A percentile compares a stretch with the other conserved stretches of the same genome.
Conservation (phyloP, 2,329 filamentous ascomycete genomes). For the Apiospora malaysiana region DNA sequence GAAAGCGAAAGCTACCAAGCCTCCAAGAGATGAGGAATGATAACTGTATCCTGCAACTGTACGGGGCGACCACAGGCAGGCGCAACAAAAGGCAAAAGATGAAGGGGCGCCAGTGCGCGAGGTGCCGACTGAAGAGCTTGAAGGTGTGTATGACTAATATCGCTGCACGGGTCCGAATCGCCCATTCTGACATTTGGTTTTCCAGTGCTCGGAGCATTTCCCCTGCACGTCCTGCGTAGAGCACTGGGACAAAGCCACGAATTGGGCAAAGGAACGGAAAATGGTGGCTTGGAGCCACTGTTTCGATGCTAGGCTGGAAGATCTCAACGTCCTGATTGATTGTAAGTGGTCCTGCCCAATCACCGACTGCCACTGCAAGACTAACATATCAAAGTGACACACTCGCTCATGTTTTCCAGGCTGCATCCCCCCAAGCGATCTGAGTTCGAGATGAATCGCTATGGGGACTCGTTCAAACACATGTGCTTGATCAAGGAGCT, state of each 20-base stretch:
- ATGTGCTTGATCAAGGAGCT: neutral
- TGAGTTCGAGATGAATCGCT: neutral
- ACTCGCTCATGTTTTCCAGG: neutral
- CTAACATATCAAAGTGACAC: neutral
- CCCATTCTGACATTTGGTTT: neutral
- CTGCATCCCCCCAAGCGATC: neutral
- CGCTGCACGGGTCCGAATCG: too few species aligned
- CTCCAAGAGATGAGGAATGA: neutral
- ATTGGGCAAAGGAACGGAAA: neutral
- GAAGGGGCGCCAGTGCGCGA: neutral
- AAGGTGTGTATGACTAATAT: neutral
- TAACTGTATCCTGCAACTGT: neutral
- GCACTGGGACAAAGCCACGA: neutral
- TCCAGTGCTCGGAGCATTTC: neutral
- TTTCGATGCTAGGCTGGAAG: neutral
- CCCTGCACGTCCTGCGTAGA: neutral
- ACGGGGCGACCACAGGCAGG: neutral
- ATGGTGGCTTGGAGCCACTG: neutral
- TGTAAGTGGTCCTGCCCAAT: neutral
- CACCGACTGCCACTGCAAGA: neutral
- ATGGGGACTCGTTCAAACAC: neutral
- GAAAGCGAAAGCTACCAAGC: neutral
- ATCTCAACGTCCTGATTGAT: neutral
- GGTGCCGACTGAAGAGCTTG: neutral
- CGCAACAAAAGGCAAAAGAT: neutral